Base-by-base conservation (phyloP, 257 asterid genomes). In the Echites panduratus region DNA sequence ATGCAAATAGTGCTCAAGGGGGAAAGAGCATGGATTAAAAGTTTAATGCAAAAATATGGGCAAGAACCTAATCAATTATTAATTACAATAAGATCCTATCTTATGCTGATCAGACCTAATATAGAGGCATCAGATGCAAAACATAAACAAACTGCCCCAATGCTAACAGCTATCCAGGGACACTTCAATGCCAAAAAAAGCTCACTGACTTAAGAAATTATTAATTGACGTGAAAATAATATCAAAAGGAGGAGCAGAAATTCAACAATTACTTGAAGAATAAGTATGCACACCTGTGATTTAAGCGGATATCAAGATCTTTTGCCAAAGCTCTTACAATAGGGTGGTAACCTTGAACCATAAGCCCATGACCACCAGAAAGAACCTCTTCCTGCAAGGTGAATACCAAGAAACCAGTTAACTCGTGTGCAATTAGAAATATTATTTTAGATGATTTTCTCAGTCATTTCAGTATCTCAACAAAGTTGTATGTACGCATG, bases 291-390 rank as follows among this genome's bases (percentile, higher is more conserved):
- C 85, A 92, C 99, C 98, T 81, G 83, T 90, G 96, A 84, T 83
- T 90, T 80, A 95, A 82, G 77, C 96, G 96, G 72, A 95, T 90
- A 73, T 92, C 96, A 49, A 90, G 79, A 76, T 86, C 96, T 81
- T 82, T 82, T 6, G 99, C 82, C 80, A 95, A 73, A 50, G 89
- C 86, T 85, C 88, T 84, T 68, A 95, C 82, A 61, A 95, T 86
- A 5, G 99, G 99, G 78, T 82, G 80, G 71, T 95, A 95, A 76
- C 98, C 99, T 83, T 92, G 96, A 75, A 95, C 96, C 99, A 95
- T 92, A 63, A 95, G 96, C 74, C 99, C 99, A 78, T 95, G 99
- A 74, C 99, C 98, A 75, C 99, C 98, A 40, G 99, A 79, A 72
- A 95, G 98, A 75, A 95, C 96, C 76, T 87, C 77, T 83, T 95